These are phyloP conservation scores for Talaromyces wortmannii DNA, from an alignment of 495 filamentous ascomycete genomes.

Conservation along the genomic window DNA sequence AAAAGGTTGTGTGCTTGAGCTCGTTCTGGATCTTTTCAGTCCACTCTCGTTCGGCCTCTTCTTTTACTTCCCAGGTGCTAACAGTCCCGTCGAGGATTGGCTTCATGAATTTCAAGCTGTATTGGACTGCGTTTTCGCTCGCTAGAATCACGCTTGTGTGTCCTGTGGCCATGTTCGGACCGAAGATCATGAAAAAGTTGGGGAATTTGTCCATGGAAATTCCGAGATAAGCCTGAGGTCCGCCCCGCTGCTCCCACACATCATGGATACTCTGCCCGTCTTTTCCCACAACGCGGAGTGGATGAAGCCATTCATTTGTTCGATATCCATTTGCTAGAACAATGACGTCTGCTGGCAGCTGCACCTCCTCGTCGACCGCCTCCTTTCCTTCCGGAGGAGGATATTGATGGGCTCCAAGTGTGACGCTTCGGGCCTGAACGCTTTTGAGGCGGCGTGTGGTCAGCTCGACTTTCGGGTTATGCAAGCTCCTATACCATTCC, in stretches of 20 bases:
- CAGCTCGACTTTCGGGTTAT: slow-evolving; percentile 47
- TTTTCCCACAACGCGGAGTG: slow-evolving; percentile 34
- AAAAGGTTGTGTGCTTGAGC: slow-evolving; percentile 47
- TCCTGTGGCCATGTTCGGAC: slow-evolving; percentile 60
- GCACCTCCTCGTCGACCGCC: slow-evolving; percentile 16
- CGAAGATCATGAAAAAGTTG: slow-evolving; percentile 63
- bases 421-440: slow-evolving; percentile 42
- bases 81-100: slow-evolving; percentile 31
- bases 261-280: slow-evolving; percentile 41
- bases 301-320: slow-evolving; percentile 34
- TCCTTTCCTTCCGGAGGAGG: slow-evolving; percentile 15
- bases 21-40: slow-evolving; percentile 44
- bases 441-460: slow-evolving; percentile 46
- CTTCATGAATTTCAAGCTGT: slow-evolving; percentile 33
- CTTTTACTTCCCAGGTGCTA: slow-evolving; percentile 35
- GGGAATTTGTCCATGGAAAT: slow-evolving; percentile 60
- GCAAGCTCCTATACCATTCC: slow-evolving; percentile 47
- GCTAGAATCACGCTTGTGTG: slow-evolving; percentile 56
- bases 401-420: slow-evolving; percentile 33
- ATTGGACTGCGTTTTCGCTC: slow-evolving; percentile 52
- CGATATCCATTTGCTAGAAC: slow-evolving; percentile 54
- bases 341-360: slow-evolving; percentile 52
- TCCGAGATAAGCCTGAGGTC: slow-evolving; percentile 56
- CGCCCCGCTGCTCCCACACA: slow-evolving; percentile 49
- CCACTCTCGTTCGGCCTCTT: slow-evolving; percentile 48